These are phyloP conservation scores for Penicillium pulvis DNA, from an alignment of 495 filamentous ascomycete genomes.

Conservation along the genomic window DNA sequence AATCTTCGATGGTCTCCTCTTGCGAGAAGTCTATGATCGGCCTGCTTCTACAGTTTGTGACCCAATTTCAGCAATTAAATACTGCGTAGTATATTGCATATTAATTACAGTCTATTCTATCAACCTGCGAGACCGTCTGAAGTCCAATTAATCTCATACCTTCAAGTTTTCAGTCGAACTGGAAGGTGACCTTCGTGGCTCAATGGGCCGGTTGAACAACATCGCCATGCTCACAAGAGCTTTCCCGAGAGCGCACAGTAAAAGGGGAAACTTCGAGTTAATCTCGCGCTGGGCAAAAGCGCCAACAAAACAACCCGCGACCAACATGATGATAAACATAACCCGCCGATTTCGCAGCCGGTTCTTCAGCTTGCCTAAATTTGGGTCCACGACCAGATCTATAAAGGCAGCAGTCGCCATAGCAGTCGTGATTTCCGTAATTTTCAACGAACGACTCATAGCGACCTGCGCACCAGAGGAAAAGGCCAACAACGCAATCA, in stretches of 20 bases:
- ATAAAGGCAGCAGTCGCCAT: slow-evolving; percentile 69
- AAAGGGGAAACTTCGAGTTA: slow-evolving; percentile 20
- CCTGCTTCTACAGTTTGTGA: not conserved
- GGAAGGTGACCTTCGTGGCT: not conserved
- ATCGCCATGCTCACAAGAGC: slow-evolving; percentile 16
- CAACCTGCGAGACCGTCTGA: not conserved
- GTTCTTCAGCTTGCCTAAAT: slow-evolving; percentile 46
- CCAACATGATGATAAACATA: slow-evolving; percentile 51
- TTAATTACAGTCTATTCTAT: not conserved
- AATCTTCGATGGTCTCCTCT: not conserved
- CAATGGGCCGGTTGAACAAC: slow-evolving; percentile 23
- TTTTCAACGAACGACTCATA: slow-evolving; percentile 52
- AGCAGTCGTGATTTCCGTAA: slow-evolving; percentile 66
- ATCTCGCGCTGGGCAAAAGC: slow-evolving; percentile 33
- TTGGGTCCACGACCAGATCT: slow-evolving; percentile 58
- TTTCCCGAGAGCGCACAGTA: slow-evolving; percentile 27
- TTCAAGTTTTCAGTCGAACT: slow-evolving; percentile 8
- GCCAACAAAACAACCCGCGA: slow-evolving; percentile 55
- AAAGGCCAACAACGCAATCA: slow-evolving; percentile 55
- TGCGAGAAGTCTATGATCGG: not conserved
- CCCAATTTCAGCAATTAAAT: not conserved
- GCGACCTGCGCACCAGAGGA: slow-evolving; percentile 62
- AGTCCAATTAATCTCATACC: not conserved
- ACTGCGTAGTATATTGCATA: not conserved
- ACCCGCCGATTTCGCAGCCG: slow-evolving; percentile 52